Evolutionary conservation across 1,139 yeast species (phyloP), one percentile per base, ranked within the genome.

Genomic region (Geotrichum bryndzae): DNA sequence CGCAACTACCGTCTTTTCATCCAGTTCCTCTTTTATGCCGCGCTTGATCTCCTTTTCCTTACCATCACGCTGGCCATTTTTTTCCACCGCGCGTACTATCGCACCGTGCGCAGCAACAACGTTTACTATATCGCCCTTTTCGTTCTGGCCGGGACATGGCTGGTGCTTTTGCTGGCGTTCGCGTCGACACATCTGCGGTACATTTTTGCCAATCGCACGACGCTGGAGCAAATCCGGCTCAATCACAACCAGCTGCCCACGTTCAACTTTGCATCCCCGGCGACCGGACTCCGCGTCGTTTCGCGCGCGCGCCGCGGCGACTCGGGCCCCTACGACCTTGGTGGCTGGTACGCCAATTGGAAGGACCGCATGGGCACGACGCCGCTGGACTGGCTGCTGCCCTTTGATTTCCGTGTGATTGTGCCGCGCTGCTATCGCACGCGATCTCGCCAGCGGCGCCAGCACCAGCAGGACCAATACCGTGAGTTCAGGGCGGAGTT

Each of bases 1-100:
- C 78, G 78, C 53, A 91, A 92, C 73, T 87, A 87, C 68, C 87
- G 88, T 73, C 82, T 51, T n/a, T 51, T 51, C 27, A 27, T 51
- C 13, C 31, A 31, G n/a, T 51, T 51, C 11, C 33, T 51, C 13
- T 22, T 22, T 33, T 56, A 56, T 18, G 27, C 25, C 3, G 6
- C 15, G n/a, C n/a, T 56, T 22, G 18, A 33, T 6, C 23, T 56
- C 3, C 10, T 27, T 3, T 56, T 56, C 38, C 23, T 51, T 13
- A 4, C 38, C n/a, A 11, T 22, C n/a, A 56, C 54, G 15, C 33
- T 56, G 23, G 54, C 23, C 4, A 23, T 45, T 11, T 46, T 35
- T 46, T 51, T 38, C 18, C 27, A 22, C 15, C 53, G 41, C n/a
- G n/a, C 53, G 11, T 29, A 11, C 33, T 25, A 46, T 13, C 29